Evolutionary conservation across 2,329 filamentous ascomycete species (phyloP), one percentile per base, ranked within the genome.

Genomic region (Penicillium griseofulvum): DNA sequence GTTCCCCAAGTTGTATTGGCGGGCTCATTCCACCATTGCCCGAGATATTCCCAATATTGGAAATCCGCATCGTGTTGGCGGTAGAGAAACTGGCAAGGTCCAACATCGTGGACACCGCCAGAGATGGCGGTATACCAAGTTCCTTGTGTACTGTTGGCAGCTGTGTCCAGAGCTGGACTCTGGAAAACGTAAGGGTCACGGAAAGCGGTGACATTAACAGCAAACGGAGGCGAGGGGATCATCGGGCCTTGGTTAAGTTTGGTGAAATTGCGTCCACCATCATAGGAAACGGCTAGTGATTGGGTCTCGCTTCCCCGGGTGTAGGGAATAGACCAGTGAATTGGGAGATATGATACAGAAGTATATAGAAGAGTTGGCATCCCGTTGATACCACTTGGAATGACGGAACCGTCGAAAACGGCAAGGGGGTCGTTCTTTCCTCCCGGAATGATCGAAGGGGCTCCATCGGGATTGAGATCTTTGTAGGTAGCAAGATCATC

Each of bases 321-420:
- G 56, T 81, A 81, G 1, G 71, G 71, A n/a, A 75, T 63, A 6
- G 63, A 59, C 76, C 76, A 81, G 54, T 70, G 74, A 12, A 77
- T 79, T 0, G 79, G 78, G 2, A 80, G 68, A 8, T 74, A 63
- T 7, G 71, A 73, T 4, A 79, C 77, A 2, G 75, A 76, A 2
- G 79, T 81, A 66, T 81, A 81, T 55, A 80, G 76, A 14, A 73
- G 63, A 12, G 78, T 69, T 2, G 80, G 71, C 6, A 77, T 77
- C 37, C 77, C 78, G 57, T 80, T 73, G 37, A 63, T 54, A 5
- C 61, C 61, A 8, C 22, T 38, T 14, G 61, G 61, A 38, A 63
- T 62, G 34, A 63, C 61, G 0, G 59, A 56, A 11, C 61, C 61
- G 22, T 63, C 61, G 29, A 63, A 63, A 16, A 62, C 59, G 5